A percentile compares a stretch with the other conserved stretches of the same genome.
Conservation (phyloP, 2,329 filamentous ascomycete species). For the Pseudogymnoascus sp. region DNA sequence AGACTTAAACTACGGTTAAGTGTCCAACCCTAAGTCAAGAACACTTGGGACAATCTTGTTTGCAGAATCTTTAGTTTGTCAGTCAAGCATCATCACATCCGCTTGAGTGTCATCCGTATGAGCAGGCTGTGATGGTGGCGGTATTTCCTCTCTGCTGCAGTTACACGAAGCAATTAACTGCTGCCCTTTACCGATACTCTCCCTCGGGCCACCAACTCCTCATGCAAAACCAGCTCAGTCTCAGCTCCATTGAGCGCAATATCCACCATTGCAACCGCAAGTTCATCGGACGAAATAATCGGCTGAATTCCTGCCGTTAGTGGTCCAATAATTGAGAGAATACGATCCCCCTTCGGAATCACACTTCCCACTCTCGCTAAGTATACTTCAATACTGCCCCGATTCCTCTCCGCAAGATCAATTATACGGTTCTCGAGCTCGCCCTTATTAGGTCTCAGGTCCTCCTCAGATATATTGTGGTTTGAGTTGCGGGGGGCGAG, state of each 20-base stretch:
- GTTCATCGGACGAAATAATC: constrained; percentile 13
- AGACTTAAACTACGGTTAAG: no score
- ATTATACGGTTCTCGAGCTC: constrained; percentile 10
- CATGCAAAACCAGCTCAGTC: not conserved
- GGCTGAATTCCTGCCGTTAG: constrained; percentile 12
- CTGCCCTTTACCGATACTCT: not conserved
- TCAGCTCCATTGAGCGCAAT: constrained; percentile 14
- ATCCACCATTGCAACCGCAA: constrained; percentile 17
- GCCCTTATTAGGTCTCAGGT: constrained; percentile 9
- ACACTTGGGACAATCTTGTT: no score
- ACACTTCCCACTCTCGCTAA: constrained; percentile 11
- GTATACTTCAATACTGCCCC: constrained; percentile 14
- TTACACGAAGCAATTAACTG: not conserved
- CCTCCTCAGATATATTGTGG: constrained; percentile 9
- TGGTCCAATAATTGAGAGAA: not conserved
- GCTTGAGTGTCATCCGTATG: no score
- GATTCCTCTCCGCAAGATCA: constrained; percentile 15
- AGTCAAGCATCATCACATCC: no score
- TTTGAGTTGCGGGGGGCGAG: not conserved
- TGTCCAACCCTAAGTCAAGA: no score
- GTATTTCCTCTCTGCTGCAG: no score
- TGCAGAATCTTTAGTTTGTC: no score
- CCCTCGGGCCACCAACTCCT: not conserved
- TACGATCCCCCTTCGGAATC: not conserved
- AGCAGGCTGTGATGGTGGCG: no score